Evolutionary conservation across 2,329 filamentous ascomycete genomes (phyloP), one percentile per base, ranked within the genome.

Genomic region (Penicillium sclerotiorum): DNA sequence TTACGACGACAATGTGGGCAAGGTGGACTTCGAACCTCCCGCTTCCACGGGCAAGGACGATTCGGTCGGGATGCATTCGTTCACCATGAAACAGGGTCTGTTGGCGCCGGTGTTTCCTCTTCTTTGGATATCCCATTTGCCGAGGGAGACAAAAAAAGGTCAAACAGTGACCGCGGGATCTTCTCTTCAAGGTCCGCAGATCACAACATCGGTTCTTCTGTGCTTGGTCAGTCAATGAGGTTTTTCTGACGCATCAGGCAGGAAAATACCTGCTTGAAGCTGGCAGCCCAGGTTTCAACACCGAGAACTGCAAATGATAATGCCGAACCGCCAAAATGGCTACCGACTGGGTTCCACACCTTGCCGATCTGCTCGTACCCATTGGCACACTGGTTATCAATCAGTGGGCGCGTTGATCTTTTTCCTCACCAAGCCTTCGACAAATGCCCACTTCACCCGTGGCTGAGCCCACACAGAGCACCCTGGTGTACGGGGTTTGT

Each of bases 1-100:
- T 59, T 52, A 59, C 57, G 57, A 59, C 49, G 55, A 52, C 36
- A 9, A 15, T 45, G 32, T 20, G 30, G 40, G 8, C 11, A 30
- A 28, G n/a, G 12, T 30, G n/a, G 33, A 36, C 33, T 36, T 33
- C n/a, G 25, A 33, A 32, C 28, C 27, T 32, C 12, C 3, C 4
- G 20, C n/a, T 17, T 41, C 38, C 8, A 32, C 4, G 11, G 15
- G 11, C 4, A n/a, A n/a, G n/a, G n/a, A n/a, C n/a, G n/a, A n/a
- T n/a, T n/a, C n/a, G n/a, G n/a, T n/a, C 5, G 25, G 15, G 7
- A 28, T 28, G 25, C 25, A 28, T 12, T 28, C 25, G n/a, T 18
- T 41, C 38, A 20, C 20, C 27, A 32, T 43, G 40, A 43, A 33
- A 43, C 40, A 43, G 23, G 38, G 38, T 12, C 22, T 27, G 38